Evolutionary conservation across 441 rosid species (phyloP).

Genomic region (Omphalea diandra): DNA sequence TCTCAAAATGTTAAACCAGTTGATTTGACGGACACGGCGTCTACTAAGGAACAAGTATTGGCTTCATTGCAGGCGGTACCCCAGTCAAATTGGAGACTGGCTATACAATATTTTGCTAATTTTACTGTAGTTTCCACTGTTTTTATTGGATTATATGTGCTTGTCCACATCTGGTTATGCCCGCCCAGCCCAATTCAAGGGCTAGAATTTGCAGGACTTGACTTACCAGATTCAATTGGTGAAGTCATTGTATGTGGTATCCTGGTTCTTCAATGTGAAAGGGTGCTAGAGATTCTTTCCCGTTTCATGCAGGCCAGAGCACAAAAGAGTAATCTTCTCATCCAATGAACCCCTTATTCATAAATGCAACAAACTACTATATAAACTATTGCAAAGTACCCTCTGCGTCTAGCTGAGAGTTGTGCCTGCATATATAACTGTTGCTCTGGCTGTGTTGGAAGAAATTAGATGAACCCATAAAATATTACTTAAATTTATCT

Average conservation of each 20-base stretch:
- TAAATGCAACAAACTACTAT: not conserved
- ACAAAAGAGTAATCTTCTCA: constrained; percentile 55
- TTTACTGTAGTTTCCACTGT: constrained; percentile 72
- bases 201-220: constrained; percentile 91
- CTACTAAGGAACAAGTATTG: constrained; percentile 80
- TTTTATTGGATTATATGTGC: constrained; percentile 65
- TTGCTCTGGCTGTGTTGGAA: not conserved
- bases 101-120: constrained; percentile 77
- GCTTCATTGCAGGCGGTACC: constrained; percentile 81
- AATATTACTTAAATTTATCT: constrained; percentile 1
- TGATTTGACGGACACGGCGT: constrained; percentile 74
- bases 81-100: constrained; percentile 83
- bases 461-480: not conserved
- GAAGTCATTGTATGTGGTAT: constrained; percentile 81
- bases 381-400: not conserved
- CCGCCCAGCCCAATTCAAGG: constrained; percentile 71
- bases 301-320: constrained; percentile 88
- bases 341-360: not conserved
- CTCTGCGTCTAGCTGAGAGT: constrained; percentile 4
- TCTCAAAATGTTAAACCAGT: constrained; percentile 68
- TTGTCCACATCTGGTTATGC: constrained; percentile 68
- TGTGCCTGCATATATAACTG: not conserved
- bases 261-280: constrained; percentile 78
- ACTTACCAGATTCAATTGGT: constrained; percentile 94
- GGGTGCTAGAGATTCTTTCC: constrained; percentile 61